phyloP scores from a whole-genome alignment of 768 basidiomycete species.

The Mycena galopus region DNA sequence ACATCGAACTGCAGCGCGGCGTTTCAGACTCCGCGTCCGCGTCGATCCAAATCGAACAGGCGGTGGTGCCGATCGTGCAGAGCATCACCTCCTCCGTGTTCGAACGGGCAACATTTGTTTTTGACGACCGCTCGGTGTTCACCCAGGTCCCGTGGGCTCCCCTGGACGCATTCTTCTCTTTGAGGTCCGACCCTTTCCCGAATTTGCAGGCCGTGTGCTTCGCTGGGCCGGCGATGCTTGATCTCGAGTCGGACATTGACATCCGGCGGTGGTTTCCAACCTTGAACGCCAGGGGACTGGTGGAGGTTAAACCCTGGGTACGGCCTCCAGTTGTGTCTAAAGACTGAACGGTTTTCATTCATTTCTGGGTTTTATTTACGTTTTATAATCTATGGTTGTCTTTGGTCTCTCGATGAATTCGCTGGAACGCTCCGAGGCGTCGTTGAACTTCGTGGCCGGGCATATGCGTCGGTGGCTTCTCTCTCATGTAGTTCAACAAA shows the following conservation, averaged over 20 bases:
- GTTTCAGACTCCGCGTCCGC: neutral
- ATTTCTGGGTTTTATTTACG: no score
- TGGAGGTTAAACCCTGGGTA: neutral
- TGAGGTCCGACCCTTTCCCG: neutral
- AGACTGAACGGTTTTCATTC: no score
- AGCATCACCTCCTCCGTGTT: neutral
- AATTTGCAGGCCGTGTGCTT: neutral
- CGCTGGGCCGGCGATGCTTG: neutral
- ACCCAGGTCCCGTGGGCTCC: neutral
- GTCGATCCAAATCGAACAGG: no score
- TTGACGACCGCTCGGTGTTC: neutral
- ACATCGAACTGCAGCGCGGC: neutral
- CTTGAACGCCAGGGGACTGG: neutral
- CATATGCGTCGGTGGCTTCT: no score
- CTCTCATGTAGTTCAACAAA: no score
- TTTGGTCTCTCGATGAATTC: no score
- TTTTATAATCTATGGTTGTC: no score
- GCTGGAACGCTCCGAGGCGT: no score
- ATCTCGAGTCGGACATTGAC: neutral
- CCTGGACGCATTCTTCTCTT: constrained; percentile 5
- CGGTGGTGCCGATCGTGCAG: neutral
- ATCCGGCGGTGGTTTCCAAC: neutral
- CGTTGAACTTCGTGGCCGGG: no score
- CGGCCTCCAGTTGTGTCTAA: neutral
- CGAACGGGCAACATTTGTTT: neutral